A percentile compares a stretch with the other conserved stretches of the same genome.
Evolutionary conservation across 257 asterid genomes (phyloP).

Genomic region (Penstemon davidsonii): DNA sequence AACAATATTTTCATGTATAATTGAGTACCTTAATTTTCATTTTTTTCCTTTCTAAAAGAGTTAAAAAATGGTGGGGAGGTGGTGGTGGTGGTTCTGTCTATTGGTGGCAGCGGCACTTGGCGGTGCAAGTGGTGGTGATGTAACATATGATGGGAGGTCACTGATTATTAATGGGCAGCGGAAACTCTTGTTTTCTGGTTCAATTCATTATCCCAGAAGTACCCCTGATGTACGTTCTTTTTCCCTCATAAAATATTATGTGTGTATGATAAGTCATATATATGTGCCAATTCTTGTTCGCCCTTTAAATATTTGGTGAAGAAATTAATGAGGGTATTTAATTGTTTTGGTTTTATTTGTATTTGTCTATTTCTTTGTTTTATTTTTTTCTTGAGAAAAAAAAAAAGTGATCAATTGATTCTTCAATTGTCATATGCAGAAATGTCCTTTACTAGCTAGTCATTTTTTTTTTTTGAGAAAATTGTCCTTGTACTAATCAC

Average conservation of each 20-base stretch:
- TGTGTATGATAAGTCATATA: background rate
- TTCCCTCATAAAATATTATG: background rate
- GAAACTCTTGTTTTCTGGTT: constrained; percentile 78
- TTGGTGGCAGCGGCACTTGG: constrained; percentile 26
- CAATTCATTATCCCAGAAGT: constrained; percentile 88
- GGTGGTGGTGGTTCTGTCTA: constrained; percentile 30
- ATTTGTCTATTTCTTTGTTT: background rate
- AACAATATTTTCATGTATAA: background rate
- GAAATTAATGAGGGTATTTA: background rate
- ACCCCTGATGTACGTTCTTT: constrained; percentile 66
- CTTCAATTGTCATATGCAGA: too few species aligned
- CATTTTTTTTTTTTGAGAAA: too few species aligned
- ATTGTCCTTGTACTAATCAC: background rate
- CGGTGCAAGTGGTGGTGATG: constrained; percentile 41
- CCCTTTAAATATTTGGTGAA: background rate
- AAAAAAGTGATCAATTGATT: background rate
- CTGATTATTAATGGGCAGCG: constrained; percentile 63
- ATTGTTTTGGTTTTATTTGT: too few species aligned
- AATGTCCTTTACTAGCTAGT: too few species aligned
- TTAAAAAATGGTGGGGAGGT: constrained; percentile 16
- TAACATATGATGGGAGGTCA: constrained; percentile 69
- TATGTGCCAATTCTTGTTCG: background rate
- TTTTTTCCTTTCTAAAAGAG: background rate
- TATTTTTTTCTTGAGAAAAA: background rate
- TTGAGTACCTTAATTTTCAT: background rate